Percentiles rank a stretch among this genome's conserved stretches.
Evolutionary conservation across 2,329 filamentous ascomycete species (phyloP).

Genomic region (Nothopassalora personata): DNA sequence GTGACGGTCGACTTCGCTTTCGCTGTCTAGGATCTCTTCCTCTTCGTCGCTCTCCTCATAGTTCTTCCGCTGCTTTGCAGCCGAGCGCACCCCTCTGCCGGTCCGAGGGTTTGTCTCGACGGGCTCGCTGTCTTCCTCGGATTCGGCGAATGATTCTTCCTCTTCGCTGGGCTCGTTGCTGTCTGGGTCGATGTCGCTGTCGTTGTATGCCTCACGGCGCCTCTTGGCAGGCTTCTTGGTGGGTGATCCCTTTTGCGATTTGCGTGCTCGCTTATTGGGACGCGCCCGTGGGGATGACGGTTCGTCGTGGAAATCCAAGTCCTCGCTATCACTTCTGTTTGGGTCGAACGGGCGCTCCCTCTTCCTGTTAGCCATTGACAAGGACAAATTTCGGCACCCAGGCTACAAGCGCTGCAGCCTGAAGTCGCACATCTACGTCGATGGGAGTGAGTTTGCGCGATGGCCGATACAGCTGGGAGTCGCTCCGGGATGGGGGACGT

Average conservation of each 20-base stretch:
- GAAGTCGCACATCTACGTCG: background rate
- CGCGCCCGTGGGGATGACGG: conserved; percentile 21
- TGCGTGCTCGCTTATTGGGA: conserved; percentile 23
- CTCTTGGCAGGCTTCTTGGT: conserved; percentile 25
- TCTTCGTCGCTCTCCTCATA: conserved; percentile 53
- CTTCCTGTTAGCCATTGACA: conserved; percentile 26
- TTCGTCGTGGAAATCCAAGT: conserved; percentile 33
- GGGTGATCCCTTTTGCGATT: conserved; percentile 20
- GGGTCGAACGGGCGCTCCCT: conserved; percentile 37
- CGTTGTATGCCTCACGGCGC: conserved; percentile 38
- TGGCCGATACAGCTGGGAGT: background rate
- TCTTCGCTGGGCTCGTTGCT: conserved; percentile 38
- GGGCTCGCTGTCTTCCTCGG: conserved; percentile 42
- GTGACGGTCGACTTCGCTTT: conserved; percentile 27
- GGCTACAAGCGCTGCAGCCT: conserved; percentile 4
- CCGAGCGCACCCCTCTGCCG: conserved; percentile 52
- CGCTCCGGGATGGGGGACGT: background rate
- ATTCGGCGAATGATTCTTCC: conserved; percentile 39
- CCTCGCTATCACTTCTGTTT: conserved; percentile 33
- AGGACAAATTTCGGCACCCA: background rate
- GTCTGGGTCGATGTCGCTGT: conserved; percentile 43
- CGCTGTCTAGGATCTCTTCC: conserved; percentile 39
- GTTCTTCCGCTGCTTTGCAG: conserved; percentile 49
- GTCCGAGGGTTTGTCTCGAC: conserved; percentile 51
- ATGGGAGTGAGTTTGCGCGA: background rate